Conservation (phyloP, 345 rosid species). For the Isatis tinctoria region DNA sequence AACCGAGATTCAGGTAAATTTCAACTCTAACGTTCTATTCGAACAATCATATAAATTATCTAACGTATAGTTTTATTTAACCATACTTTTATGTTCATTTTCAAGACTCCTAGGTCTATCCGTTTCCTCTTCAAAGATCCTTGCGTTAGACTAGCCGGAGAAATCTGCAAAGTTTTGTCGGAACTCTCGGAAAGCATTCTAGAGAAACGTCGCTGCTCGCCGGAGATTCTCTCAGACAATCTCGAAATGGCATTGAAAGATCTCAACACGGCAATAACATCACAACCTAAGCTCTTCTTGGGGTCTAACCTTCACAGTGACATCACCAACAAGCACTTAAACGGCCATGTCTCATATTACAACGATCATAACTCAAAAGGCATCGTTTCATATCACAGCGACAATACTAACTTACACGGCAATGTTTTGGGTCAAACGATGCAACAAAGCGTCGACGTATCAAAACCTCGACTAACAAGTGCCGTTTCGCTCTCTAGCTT, state of each 20-base stretch:
- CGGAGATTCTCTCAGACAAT: slow-evolving; percentile 64
- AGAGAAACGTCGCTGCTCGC: slow-evolving; percentile 65
- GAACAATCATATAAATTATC: not conserved
- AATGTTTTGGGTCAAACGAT: not conserved
- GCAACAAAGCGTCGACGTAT: not conserved
- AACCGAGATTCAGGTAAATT: slow-evolving; percentile 78
- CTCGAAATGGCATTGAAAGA: slow-evolving; percentile 73
- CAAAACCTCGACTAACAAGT: slow-evolving; percentile 8
- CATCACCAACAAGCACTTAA: slow-evolving; percentile 14
- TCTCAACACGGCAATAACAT: slow-evolving; percentile 61
- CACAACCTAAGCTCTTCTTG: slow-evolving; percentile 78
- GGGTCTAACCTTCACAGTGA: slow-evolving; percentile 48
- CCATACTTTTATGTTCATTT: not conserved
- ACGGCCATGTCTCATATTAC: slow-evolving; percentile 30
- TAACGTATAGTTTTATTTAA: not conserved
- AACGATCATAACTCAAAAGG: slow-evolving; percentile 27
- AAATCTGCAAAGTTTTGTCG: slow-evolving; percentile 55
- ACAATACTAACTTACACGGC: not conserved
- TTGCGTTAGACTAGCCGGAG: slow-evolving; percentile 58
- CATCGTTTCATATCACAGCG: not conserved
- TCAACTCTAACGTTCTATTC: not conserved
- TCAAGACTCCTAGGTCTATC: slow-evolving; percentile 62
- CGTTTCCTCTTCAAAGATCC: slow-evolving; percentile 71
- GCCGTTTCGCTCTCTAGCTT: slow-evolving; percentile 44
- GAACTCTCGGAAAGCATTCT: slow-evolving; percentile 60